Base-by-base conservation (phyloP, 345 rosid genomes). In the Acer negundo region DNA sequence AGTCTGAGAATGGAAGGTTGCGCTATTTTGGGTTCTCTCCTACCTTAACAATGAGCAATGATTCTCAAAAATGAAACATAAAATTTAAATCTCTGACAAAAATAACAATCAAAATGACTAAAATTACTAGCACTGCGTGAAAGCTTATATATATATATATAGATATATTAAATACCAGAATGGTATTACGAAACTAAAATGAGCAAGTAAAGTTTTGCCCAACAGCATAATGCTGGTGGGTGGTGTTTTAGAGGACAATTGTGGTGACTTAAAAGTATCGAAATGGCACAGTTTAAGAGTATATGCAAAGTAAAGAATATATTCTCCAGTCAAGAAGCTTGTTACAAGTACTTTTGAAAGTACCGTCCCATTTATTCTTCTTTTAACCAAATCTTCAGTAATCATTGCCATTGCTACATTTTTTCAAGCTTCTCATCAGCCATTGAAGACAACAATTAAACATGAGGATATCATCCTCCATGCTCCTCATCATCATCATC, bases 241-340 rank as follows among this genome's bases (percentile, higher is more conserved):
- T 28, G 31, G n/a, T n/a, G n/a, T n/a, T n/a, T n/a, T 7, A 5
- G 44, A 47, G 15, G 15, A 11, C 15, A 47, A 10, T 47, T 55
- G 12, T 47, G 19, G 20, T 20, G 17, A 0, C 6, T 31, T 22
- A 44, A 51, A 42, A 55, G 51, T 13, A 44, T 62, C 20, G 53
- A 63, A 72, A 40, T 72, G 80, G 79, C 70, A 56, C 38, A 26
- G 19, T 22, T 8, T 46, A 62, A 63, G 78, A 56, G 82, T 80
- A 61, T 47, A 59, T 46, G 6, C 62, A 72, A 85, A 81, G 89
- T 23, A 79, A 87, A 82, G 90, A 78, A 84, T 81, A 84, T 62
- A 75, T 78, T 72, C 83, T 67, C 1, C 62, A 76, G 77, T 71
- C 47, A 68, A 74, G 79, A 83, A 82, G 88, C 81, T 77, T 69